Conservation (phyloP, 306 rosid species). For the Purshia tridentata region DNA sequence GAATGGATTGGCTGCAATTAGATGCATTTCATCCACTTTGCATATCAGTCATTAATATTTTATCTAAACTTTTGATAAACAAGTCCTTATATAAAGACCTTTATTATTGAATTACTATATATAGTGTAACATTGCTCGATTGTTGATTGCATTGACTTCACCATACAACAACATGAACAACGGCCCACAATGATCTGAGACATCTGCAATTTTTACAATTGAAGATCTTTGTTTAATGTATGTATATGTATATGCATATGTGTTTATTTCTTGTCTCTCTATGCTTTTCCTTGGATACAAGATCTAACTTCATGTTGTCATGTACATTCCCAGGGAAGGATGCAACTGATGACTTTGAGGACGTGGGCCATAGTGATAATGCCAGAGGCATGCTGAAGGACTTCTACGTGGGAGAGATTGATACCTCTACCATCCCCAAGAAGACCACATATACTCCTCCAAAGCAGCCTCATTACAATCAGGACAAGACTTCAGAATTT, state of each 20-base stretch:
- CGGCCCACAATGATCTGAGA: background rate
- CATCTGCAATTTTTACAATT: background rate
- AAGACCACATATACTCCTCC: slow-evolving; percentile 41
- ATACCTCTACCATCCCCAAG: slow-evolving; percentile 45
- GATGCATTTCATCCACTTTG: background rate
- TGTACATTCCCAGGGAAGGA: slow-evolving; percentile 43
- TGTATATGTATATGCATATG: background rate
- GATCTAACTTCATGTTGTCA: background rate
- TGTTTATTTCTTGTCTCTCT: background rate
- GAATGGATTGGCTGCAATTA: background rate
- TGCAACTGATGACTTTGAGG: slow-evolving; percentile 66
- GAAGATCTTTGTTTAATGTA: background rate
- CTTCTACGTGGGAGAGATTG: slow-evolving; percentile 48
- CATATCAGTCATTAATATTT: background rate
- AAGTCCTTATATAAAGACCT: background rate
- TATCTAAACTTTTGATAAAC: background rate
- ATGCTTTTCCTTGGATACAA: background rate
- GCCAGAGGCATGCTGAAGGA: slow-evolving; percentile 56
- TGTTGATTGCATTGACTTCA: background rate
- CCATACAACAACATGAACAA: background rate
- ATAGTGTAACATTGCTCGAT: background rate
- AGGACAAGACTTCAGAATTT: slow-evolving; percentile 60
- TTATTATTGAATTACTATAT: background rate
- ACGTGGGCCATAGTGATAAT: slow-evolving; percentile 54
- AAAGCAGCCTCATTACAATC: slow-evolving; percentile 59